Conservation (phyloP, 2,329 filamentous ascomycete genomes). For the Aspergillus quadricinctus region DNA sequence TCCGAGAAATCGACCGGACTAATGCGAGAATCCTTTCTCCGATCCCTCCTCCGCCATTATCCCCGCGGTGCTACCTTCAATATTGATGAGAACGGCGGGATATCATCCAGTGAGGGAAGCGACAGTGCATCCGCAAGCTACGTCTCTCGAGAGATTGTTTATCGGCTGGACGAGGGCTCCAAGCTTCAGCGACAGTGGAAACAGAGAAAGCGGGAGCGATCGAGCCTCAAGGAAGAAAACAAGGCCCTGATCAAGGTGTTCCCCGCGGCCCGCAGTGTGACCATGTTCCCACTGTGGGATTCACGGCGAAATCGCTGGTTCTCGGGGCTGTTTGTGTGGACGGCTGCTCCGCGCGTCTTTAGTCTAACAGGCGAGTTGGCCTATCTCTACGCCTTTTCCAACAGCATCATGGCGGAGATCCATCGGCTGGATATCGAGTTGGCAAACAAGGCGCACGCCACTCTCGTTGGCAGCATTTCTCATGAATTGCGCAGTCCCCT, state of each 20-base stretch:
- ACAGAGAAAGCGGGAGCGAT: conserved; percentile 11
- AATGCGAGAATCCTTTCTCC: conserved; percentile 2
- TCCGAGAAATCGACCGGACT: neutral
- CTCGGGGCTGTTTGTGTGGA: conserved; percentile 27
- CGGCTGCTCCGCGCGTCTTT: conserved; percentile 23
- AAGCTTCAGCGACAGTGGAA: neutral
- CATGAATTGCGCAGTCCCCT: conserved; percentile 35
- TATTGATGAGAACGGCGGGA: conserved; percentile 12
- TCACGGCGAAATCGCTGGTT: conserved; percentile 26
- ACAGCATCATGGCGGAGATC: conserved; percentile 33
- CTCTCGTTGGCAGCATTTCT: conserved; percentile 30
- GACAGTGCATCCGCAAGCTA: neutral
- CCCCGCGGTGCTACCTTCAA: conserved; percentile 15
- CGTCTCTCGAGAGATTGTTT: neutral
- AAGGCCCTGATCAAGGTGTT: conserved; percentile 18
- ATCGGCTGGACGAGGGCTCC: neutral
- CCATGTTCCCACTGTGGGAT: conserved; percentile 32
- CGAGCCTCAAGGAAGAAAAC: conserved; percentile 15
- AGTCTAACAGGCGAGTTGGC: conserved; percentile 24
- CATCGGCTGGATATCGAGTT: conserved; percentile 26
- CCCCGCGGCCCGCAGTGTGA: conserved; percentile 23
- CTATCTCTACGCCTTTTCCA: conserved; percentile 27
- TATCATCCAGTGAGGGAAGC: neutral
- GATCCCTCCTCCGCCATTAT: conserved; percentile 10
- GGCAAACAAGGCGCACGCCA: conserved; percentile 29